Evolutionary conservation across 2,329 filamentous ascomycete genomes (phyloP), one percentile per base, ranked within the genome.

Genomic region (Aspergillus pseudoglaucus): DNA sequence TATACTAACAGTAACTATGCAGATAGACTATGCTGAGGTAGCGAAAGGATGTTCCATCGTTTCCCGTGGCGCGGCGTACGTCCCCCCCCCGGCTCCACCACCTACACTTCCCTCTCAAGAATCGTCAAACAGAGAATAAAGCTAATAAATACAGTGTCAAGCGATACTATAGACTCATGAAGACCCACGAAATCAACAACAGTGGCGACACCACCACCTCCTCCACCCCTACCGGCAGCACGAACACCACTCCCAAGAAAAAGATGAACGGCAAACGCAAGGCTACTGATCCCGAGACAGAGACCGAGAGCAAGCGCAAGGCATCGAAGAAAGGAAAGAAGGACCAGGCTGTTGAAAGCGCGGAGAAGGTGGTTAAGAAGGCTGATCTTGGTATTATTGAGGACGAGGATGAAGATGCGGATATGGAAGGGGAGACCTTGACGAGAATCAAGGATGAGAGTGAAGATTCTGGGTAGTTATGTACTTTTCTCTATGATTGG

Each of bases 11-110:
- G 8, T 30, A 4, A 12, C 10, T 30, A 30, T 10, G 25, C 25
- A 30, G 84, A 75, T 85, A 5, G 79, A 88, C 59, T 88, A 86
- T 55, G 68, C 66, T 5, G 73, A 75, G 43, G 85, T 88, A n/a
- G 81, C 82, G 9, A 69, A 74, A 14, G 83, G 87, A 57, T 80
- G 82, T 38, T 68, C 65, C 18, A 84, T 88, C 33, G 74, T 83
- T 30, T 74, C 69, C 64, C 85, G 85, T 66, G 83, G 78, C 12
- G 85, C 85, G 18, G 84, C 84, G 85, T 88, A 76, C 75, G 84
- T 78, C n/a, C 35, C 6, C 15, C 10, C 10, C 17, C 12, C 33
- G n/a, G n/a, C 33, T 38, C 22, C 22, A 22, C 22, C 22, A 20
- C 27, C 14, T 22, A 45, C 39, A 42, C 30, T 47, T 27, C 12